A percentile compares a stretch with the other conserved stretches of the same genome.
Evolutionary conservation across 768 basidiomycete species (phyloP).

Genomic region (Boletus edulis): DNA sequence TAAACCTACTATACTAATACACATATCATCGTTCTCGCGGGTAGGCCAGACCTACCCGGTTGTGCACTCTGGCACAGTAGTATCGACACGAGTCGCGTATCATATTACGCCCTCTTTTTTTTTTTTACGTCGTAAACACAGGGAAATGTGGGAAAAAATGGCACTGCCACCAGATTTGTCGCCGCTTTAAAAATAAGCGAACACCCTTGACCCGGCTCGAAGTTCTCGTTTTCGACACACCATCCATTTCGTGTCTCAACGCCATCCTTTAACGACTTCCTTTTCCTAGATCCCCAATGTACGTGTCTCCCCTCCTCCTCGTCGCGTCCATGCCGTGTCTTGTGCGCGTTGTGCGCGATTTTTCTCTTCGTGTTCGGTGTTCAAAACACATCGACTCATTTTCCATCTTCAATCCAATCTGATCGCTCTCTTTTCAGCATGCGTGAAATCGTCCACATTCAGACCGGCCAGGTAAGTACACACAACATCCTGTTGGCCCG

Average conservation of each 20-base stretch:
- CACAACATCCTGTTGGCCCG: neutral
- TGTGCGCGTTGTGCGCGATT: constrained; percentile 27
- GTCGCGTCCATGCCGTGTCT: constrained; percentile 24
- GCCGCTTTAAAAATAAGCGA: constrained; percentile 38
- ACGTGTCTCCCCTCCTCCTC: constrained; percentile 25
- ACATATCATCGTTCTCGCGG: too few species aligned
- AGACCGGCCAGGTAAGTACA: constrained; percentile 88
- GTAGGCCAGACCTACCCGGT: too few species aligned
- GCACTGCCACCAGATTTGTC: constrained; percentile 29
- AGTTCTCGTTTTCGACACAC: constrained; percentile 34
- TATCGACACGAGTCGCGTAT: too few species aligned
- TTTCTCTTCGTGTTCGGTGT: constrained; percentile 18
- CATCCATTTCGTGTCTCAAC: constrained; percentile 33
- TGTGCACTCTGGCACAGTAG: too few species aligned
- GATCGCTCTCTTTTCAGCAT: constrained; percentile 54
- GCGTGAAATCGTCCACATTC: constrained; percentile 99
- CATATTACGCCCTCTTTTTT: too few species aligned
- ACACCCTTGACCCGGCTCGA: constrained; percentile 37
- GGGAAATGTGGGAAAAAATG: constrained; percentile 14
- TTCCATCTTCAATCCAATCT: constrained; percentile 19
- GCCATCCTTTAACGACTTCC: constrained; percentile 30
- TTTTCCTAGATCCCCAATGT: constrained; percentile 24
- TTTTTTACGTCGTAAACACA: constrained; percentile 4
- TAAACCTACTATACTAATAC: too few species aligned
- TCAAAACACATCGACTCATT: constrained; percentile 13